Evolutionary conservation across 2,329 filamentous ascomycete genomes (phyloP).

Genomic region (Stenocarpella maydis): DNA sequence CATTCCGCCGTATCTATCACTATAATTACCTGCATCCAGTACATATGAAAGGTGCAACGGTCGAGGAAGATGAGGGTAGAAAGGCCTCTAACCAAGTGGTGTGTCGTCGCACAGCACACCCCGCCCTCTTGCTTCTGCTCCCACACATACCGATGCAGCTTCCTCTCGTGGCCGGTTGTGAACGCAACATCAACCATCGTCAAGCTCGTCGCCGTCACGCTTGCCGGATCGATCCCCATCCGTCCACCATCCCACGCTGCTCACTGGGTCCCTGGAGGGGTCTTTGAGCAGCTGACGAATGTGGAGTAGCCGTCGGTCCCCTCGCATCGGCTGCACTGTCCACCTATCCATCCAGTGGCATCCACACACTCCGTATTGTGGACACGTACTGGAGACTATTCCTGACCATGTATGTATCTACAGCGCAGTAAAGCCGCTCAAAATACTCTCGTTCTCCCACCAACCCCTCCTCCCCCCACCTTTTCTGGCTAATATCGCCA

Average conservation of each 20-base stretch:
- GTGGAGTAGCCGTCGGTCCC: constrained; percentile 15
- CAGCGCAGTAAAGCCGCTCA: background rate
- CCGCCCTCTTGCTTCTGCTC: background rate
- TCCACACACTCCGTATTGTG: constrained; percentile 1
- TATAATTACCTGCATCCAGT: too few species aligned
- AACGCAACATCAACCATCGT: constrained; percentile 3
- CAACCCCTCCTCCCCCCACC: background rate
- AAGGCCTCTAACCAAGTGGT: too few species aligned
- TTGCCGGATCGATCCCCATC: too few species aligned
- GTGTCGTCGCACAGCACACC: constrained; percentile 5
- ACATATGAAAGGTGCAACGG: background rate
- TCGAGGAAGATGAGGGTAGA: background rate
- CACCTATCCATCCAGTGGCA: background rate
- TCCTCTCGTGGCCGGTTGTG: background rate
- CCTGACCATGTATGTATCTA: background rate
- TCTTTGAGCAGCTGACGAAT: constrained; percentile 15
- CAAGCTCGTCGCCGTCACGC: constrained; percentile 13
- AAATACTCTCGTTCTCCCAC: background rate
- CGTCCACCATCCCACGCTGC: background rate
- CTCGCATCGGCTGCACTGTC: constrained; percentile 15
- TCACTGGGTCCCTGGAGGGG: background rate
- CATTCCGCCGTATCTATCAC: too few species aligned
- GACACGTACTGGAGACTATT: background rate
- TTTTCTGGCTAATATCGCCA: constrained; percentile 19
- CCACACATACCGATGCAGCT: background rate